phyloP scores from a whole-genome alignment of 495 filamentous ascomycete species.

The Bryoglossum gracile region DNA sequence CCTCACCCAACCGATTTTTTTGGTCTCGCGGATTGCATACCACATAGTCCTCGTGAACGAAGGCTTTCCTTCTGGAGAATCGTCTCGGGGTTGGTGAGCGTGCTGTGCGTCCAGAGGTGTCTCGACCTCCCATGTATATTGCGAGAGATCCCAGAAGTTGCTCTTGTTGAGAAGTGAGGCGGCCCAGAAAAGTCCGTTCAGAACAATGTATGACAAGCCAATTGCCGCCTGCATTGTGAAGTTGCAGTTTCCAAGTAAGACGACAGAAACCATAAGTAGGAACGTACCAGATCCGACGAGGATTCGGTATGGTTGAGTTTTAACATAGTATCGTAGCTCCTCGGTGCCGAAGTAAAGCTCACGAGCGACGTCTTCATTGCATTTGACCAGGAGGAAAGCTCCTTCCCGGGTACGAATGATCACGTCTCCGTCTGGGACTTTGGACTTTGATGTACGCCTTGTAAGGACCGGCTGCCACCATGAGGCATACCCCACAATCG shows the following conservation, averaged over 20 bases:
- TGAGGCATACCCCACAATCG: constrained; percentile 45
- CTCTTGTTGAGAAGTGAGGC: constrained; percentile 40
- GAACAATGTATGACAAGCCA: constrained; percentile 46
- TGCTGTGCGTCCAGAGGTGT: constrained; percentile 31
- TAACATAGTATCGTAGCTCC: constrained; percentile 44
- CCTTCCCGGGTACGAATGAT: constrained; percentile 54
- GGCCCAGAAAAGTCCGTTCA: constrained; percentile 56
- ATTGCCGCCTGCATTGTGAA: constrained; percentile 53
- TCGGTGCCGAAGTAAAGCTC: constrained; percentile 58
- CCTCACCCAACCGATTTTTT: constrained; percentile 41
- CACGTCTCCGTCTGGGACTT: constrained; percentile 52
- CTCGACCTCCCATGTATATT: constrained; percentile 34
- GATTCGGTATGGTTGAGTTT: constrained; percentile 29
- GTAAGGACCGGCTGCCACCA: constrained; percentile 48
- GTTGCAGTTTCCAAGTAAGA: constrained; percentile 54
- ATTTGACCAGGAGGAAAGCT: constrained; percentile 53
- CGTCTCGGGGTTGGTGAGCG: constrained; percentile 10
- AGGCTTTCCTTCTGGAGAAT: constrained; percentile 30
- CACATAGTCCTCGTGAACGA: constrained; percentile 49
- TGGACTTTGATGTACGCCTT: constrained; percentile 36
- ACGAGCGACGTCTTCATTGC: constrained; percentile 55
- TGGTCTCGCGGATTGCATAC: constrained; percentile 47
- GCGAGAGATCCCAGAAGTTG: constrained; percentile 44
- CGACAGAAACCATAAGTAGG: constrained; percentile 53
- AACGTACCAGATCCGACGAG: constrained; percentile 53